Evolutionary conservation across 192 early-diverging fungal species (phyloP).

Genomic region (Podila horticola): DNA sequence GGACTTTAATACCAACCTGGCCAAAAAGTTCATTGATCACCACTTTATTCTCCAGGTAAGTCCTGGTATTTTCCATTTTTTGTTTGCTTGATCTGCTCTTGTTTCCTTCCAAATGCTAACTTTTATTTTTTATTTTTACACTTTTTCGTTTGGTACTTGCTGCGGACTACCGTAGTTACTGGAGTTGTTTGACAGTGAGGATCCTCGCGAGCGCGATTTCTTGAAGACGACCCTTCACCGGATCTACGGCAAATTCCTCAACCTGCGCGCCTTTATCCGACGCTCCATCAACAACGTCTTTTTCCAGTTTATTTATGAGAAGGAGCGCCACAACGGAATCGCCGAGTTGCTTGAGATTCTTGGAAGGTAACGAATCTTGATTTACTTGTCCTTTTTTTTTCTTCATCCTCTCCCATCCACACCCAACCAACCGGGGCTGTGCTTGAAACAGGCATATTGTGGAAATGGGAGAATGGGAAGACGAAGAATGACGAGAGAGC

Average conservation of each 20-base stretch:
- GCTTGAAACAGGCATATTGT: too few relatives aligned
- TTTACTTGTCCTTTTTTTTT: not conserved
- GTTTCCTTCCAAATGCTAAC: not conserved
- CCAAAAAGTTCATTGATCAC: constrained; percentile 97
- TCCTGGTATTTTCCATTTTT: not conserved
- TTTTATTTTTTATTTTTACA: constrained; percentile 5
- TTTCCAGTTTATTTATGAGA: constrained; percentile 98
- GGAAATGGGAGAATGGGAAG: too few relatives aligned
- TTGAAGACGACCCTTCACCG: constrained; percentile 98
- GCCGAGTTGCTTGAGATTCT: constrained; percentile 98
- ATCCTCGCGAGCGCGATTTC: constrained; percentile 98
- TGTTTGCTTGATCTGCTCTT: not conserved
- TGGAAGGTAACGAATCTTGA: constrained; percentile 77
- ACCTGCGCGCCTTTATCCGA: constrained; percentile 96
- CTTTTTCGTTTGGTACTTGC: not conserved
- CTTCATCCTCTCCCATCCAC: not conserved
- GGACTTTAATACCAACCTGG: constrained; percentile 97
- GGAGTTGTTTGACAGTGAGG: constrained; percentile 99
- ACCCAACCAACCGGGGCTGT: too few relatives aligned
- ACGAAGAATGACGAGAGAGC: too few relatives aligned
- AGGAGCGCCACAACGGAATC: constrained; percentile 96
- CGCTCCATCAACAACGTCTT: constrained; percentile 99
- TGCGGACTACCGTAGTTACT: constrained; percentile 73
- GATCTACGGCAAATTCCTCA: constrained; percentile 99
- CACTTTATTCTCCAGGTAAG: constrained; percentile 89